Evolutionary conservation across 2,329 filamentous ascomycete species (phyloP).

Genomic region (Penicillium freii): DNA sequence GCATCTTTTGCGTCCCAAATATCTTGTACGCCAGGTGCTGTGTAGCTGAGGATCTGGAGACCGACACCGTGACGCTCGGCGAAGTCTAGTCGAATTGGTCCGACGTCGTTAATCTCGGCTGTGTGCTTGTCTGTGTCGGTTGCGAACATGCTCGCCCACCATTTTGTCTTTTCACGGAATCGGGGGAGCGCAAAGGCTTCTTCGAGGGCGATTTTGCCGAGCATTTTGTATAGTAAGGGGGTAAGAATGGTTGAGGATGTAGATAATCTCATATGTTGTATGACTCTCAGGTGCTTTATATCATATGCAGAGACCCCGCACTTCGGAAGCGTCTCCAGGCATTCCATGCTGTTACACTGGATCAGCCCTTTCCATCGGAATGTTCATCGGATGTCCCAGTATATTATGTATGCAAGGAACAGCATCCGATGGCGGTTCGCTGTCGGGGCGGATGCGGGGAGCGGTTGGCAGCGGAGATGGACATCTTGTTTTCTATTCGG

Average conservation of each 20-base stretch:
- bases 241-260: not conserved
- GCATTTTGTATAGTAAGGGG: slow-evolving; percentile 41
- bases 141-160: slow-evolving; percentile 62
- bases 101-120: slow-evolving; percentile 54
- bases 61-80: slow-evolving; percentile 49
- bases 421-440: slow-evolving; percentile 1
- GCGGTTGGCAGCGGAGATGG: not conserved
- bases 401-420: not conserved
- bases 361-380: not conserved
- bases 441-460: slow-evolving; percentile 8
- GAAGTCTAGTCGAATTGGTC: slow-evolving; percentile 43
- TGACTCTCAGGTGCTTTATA: slow-evolving; percentile 1
- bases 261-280: not conserved
- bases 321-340: not conserved
- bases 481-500: not conserved
- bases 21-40: slow-evolving; percentile 50
- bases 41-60: slow-evolving; percentile 50
- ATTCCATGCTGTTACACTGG: not conserved
- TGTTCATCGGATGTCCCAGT: not conserved
- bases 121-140: slow-evolving; percentile 59
- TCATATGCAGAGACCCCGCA: slow-evolving; percentile 10
- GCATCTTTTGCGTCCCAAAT: slow-evolving; percentile 47
- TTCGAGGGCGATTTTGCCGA: slow-evolving; percentile 62
- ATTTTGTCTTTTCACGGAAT: slow-evolving; percentile 57
- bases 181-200: slow-evolving; percentile 62